These are phyloP conservation scores for Ogataea haglerorum DNA, from an alignment of 805 yeast species.

Conservation along the genomic window DNA sequence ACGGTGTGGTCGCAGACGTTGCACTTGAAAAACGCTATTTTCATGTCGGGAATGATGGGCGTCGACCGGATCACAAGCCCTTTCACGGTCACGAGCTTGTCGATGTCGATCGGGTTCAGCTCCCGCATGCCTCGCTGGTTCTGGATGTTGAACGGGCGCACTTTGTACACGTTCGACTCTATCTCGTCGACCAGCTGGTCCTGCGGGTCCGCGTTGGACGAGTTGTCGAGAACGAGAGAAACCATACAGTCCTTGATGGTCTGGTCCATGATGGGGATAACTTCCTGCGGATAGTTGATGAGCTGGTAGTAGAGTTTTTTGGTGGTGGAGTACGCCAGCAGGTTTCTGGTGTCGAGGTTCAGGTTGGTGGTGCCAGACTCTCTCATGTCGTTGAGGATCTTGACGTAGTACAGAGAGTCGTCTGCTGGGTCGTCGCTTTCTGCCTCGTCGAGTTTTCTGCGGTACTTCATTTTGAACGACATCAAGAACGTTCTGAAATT, in stretches of 20 bases:
- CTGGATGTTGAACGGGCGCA: constrained; percentile 83
- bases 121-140: constrained; percentile 82
- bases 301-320: constrained; percentile 80
- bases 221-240: constrained; percentile 57
- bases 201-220: constrained; percentile 33
- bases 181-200: constrained; percentile 59
- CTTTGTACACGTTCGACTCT: constrained; percentile 79
- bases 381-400: constrained; percentile 69
- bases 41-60: constrained; percentile 95
- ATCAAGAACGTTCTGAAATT: constrained; percentile 78
- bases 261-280: constrained; percentile 97
- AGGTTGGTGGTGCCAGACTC: constrained; percentile 76
- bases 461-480: constrained; percentile 75
- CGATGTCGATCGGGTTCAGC: constrained; percentile 89
- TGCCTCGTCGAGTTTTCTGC: constrained; percentile 49
- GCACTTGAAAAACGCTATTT: constrained; percentile 93
- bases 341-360: constrained; percentile 78
- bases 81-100: constrained; percentile 84
- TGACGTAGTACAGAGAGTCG: constrained; percentile 70
- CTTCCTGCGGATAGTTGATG: constrained; percentile 92
- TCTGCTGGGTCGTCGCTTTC: constrained; percentile 48
- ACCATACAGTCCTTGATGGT: constrained; percentile 87
- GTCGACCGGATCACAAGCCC: constrained; percentile 89
- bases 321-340: constrained; percentile 72
- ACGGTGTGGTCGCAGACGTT: constrained; percentile 91